These are phyloP conservation scores for Euphorbia schlechtendalii DNA, from an alignment of 441 rosid species.

Conservation along the genomic window DNA sequence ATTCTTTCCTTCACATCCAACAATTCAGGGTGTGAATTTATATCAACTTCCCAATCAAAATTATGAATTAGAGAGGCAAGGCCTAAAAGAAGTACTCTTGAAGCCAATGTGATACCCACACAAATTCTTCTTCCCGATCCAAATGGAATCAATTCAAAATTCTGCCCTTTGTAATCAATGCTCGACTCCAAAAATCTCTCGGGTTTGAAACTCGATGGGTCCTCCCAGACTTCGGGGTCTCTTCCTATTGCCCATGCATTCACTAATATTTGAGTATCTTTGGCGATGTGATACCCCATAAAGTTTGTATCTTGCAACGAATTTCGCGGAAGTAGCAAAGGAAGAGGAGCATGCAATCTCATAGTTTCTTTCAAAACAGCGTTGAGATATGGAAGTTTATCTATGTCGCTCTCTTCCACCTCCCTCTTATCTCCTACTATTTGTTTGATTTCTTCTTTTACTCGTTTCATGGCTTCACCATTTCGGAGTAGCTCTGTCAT, in stretches of 20 bases:
- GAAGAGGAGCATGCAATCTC: conserved; percentile 35
- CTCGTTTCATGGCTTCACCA: conserved; percentile 2
- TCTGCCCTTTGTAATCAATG: conserved; percentile 26
- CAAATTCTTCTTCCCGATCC: conserved; percentile 34
- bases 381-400: conserved; percentile 26
- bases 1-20: too few relatives aligned
- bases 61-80: too few relatives aligned
- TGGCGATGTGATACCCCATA: conserved; percentile 25
- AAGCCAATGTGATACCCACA: neutral
- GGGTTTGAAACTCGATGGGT: conserved; percentile 26
- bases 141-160: conserved; percentile 31
- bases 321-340: conserved; percentile 30
- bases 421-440: conserved; percentile 9
- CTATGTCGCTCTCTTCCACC: conserved; percentile 19
- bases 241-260: conserved; percentile 33
- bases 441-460: conserved; percentile 15
- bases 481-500: conserved; percentile 18
- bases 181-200: conserved; percentile 27
- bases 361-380: conserved; percentile 40
- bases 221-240: conserved; percentile 29
- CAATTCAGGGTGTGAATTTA: too few relatives aligned
- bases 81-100: too few relatives aligned
- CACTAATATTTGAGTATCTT: conserved; percentile 29
- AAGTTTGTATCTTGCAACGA: conserved; percentile 24
- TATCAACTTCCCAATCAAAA: too few relatives aligned